These are phyloP conservation scores for Leavenworthia alabamica DNA, from an alignment of 345 rosid genomes.

Conservation along the genomic window DNA sequence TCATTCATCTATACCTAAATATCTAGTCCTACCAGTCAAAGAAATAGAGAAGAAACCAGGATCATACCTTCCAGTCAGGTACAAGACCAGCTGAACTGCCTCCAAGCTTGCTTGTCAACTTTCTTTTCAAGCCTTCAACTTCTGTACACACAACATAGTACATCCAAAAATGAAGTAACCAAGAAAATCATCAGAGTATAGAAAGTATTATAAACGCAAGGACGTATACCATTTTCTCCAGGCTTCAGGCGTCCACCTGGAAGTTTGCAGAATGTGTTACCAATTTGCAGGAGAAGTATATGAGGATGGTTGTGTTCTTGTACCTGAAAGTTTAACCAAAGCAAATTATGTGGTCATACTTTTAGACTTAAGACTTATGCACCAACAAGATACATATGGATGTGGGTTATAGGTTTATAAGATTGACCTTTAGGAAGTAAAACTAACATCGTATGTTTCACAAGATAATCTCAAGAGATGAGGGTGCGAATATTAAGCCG, in stretches of 20 bases:
- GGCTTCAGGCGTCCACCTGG: conserved; percentile 97
- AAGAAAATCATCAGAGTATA: neutral
- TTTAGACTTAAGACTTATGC: neutral
- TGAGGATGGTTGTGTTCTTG: conserved; percentile 98
- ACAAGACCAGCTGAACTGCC: conserved; percentile 71
- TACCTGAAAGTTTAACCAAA: conserved; percentile 51
- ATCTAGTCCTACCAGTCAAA: neutral
- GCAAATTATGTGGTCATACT: neutral
- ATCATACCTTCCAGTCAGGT: conserved; percentile 87
- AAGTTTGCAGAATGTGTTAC: conserved; percentile 96
- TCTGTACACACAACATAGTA: conserved; percentile 39
- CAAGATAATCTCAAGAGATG: neutral
- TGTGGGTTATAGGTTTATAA: neutral
- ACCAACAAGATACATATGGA: neutral
- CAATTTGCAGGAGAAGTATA: conserved; percentile 93
- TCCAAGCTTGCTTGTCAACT: conserved; percentile 91
- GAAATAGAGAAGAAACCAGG: neutral
- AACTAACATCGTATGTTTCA: neutral
- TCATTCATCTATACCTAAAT: too few species aligned
- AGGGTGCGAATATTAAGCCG: neutral
- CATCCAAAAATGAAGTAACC: conserved; percentile 3
- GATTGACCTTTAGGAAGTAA: neutral
- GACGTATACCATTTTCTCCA: conserved; percentile 78
- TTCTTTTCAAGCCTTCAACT: conserved; percentile 90
- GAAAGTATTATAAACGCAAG: neutral